phyloP scores from a whole-genome alignment of 2,329 filamentous ascomycete genomes.

The Diaporthe batatas region DNA sequence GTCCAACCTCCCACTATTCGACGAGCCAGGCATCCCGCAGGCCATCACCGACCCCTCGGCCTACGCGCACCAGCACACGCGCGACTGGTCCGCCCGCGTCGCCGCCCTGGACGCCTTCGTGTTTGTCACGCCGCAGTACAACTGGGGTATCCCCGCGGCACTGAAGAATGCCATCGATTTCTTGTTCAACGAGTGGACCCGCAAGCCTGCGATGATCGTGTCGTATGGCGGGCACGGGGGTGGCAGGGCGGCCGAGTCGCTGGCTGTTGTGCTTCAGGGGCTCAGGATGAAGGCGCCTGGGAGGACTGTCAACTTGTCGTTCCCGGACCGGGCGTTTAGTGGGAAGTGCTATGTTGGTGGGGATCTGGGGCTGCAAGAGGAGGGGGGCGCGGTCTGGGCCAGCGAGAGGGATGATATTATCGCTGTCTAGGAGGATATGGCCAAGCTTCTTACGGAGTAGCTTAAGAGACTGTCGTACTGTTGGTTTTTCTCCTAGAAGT shows the following conservation, averaged over 20 bases:
- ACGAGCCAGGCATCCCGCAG: constrained; percentile 52
- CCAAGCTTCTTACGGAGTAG: constrained; percentile 26
- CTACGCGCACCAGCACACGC: constrained; percentile 52
- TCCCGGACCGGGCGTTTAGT: constrained; percentile 42
- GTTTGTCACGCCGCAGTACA: constrained; percentile 56
- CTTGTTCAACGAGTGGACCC: constrained; percentile 63
- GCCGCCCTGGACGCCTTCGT: constrained; percentile 51
- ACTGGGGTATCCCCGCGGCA: constrained; percentile 61
- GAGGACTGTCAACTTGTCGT: constrained; percentile 46
- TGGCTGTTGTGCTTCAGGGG: constrained; percentile 46
- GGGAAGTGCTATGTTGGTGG: constrained; percentile 38
- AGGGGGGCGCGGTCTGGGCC: constrained; percentile 37
- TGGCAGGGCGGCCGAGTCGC: constrained; percentile 45
- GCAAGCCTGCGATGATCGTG: constrained; percentile 62
- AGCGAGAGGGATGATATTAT: constrained; percentile 43
- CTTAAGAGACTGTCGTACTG: too few relatives aligned
- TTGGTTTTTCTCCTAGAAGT: too few relatives aligned
- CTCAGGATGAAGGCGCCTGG: constrained; percentile 45
- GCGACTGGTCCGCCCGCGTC: constrained; percentile 52
- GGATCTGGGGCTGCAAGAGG: constrained; percentile 42
- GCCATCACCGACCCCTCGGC: constrained; percentile 46
- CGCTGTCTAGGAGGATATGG: constrained; percentile 44
- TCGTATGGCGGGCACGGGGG: constrained; percentile 61
- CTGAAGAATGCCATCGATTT: constrained; percentile 68
- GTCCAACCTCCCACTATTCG: constrained; percentile 53